These are phyloP conservation scores for Podospora didyma DNA, from an alignment of 495 filamentous ascomycete species.

Conservation along the genomic window DNA sequence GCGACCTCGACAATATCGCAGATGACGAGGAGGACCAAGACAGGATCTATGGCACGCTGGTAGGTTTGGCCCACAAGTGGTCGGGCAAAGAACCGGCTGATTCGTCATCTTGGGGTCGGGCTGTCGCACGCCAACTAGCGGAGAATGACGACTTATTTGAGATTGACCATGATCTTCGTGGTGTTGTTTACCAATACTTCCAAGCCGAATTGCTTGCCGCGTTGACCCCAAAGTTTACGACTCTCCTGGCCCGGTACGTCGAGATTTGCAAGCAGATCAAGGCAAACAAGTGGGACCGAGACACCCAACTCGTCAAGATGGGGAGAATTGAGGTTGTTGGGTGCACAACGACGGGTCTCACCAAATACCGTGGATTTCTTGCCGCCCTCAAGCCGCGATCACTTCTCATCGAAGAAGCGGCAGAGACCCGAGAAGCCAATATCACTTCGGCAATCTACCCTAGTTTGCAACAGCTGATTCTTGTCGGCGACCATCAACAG, in stretches of 20 bases:
- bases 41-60: slow-evolving; percentile 28
- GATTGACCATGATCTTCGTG: slow-evolving; percentile 27
- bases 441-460: slow-evolving; percentile 52
- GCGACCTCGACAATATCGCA: slow-evolving; percentile 32
- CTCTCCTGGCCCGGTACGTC: slow-evolving; percentile 23
- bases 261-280: slow-evolving; percentile 31
- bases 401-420: slow-evolving; percentile 56
- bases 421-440: slow-evolving; percentile 53
- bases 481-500: slow-evolving; percentile 56
- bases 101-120: slow-evolving; percentile 9
- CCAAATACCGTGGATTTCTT: slow-evolving; percentile 76
- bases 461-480: slow-evolving; percentile 50
- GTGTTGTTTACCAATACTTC: slow-evolving; percentile 38
- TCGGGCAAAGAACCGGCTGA: slow-evolving; percentile 26
- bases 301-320: slow-evolving; percentile 25
- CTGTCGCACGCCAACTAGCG: slow-evolving; percentile 9
- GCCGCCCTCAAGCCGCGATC: slow-evolving; percentile 62
- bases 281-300: slow-evolving; percentile 25
- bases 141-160: slow-evolving; percentile 26
- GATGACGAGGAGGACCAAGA: slow-evolving; percentile 38
- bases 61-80: slow-evolving; percentile 34
- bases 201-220: slow-evolving; percentile 29
- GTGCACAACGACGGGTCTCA: slow-evolving; percentile 69
- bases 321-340: slow-evolving; percentile 40
- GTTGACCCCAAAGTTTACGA: slow-evolving; percentile 18